Evolutionary conservation across 352 stramenopile species (phyloP), one percentile per base, ranked within the genome.

Genomic region (Ophiocytium majus): DNA sequence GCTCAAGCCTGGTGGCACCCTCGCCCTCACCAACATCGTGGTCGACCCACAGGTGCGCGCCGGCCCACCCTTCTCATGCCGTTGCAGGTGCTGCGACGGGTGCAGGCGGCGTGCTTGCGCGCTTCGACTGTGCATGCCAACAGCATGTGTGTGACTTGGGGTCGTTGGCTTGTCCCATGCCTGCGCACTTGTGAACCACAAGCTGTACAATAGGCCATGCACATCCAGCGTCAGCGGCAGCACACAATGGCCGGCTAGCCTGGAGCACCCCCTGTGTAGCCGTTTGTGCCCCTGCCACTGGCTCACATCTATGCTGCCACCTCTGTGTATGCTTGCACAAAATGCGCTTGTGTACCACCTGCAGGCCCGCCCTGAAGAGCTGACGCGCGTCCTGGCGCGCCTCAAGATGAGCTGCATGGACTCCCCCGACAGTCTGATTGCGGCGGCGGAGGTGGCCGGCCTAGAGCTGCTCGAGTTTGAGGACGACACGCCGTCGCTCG

Each of bases 1-100:
- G 37, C 84, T 88, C 10, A 31, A 43, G 36, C 74, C 76, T 1
- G 80, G 84, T 17, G 84, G 84, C 66, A 50, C 82, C 23, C 37
- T 88, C 32, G 84, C 84, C 0, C 78, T 85, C 66, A 88, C 84
- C n/a, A 88, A 88, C 74, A 88, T 88, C 49, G 50, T 88, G 9
- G 49, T 83, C 19, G 66, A 75, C 79, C 76, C 80, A 28, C 43
- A 88, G 84, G 84, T 84, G 64, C 32, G 31, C 63, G n/a, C n/a
- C n/a, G n/a, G 14, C 10, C 50, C 28, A 76, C 50, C 0, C 17
- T 43, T 14, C 50, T 76, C 50, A 63, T 76, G 49, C 50, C 76
- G 31, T 50, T 76, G 0, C 50, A 83, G 50, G 79, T 83, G 10
- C 31, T 83, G 36, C 50, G 43, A 23, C 79, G 79, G n/a, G 36